Conservation (phyloP, 345 rosid species). For the Citrus inodora region DNA sequence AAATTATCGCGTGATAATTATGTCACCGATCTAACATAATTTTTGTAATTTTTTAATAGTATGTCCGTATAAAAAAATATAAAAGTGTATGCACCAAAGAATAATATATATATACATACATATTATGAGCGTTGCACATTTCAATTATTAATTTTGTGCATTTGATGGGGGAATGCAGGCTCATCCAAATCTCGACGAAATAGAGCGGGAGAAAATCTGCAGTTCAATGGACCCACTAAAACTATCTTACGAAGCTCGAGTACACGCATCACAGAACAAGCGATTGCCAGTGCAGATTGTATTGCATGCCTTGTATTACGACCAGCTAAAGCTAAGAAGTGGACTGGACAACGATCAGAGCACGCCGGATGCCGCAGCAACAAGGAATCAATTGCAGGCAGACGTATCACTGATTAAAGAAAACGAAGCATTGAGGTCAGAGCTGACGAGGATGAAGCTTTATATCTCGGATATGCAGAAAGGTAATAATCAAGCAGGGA, state of each 20-base stretch:
- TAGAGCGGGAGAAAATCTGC: slow-evolving; percentile 84
- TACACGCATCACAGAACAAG: slow-evolving; percentile 98
- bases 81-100: no score
- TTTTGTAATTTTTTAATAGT: no score
- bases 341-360: slow-evolving; percentile 34
- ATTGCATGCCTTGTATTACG: slow-evolving; percentile 82
- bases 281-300: slow-evolving; percentile 85
- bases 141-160: no score
- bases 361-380: slow-evolving; percentile 37
- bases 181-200: slow-evolving; percentile 88
- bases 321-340: slow-evolving; percentile 83
- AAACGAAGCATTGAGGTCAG: slow-evolving; percentile 76
- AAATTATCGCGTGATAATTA: no score
- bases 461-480: slow-evolving; percentile 63
- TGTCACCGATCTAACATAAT: no score
- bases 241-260: slow-evolving; percentile 82
- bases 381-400: slow-evolving; percentile 55
- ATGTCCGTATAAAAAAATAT: no score
- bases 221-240: slow-evolving; percentile 87
- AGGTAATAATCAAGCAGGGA: slow-evolving; percentile 21
- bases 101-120: no score
- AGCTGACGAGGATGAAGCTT: slow-evolving; percentile 87
- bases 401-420: slow-evolving; percentile 70
- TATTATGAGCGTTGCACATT: no score
- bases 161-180: slow-evolving; percentile 24